Evolutionary conservation across 169 alveolate species (phyloP), one percentile per base, ranked within the genome.

Genomic region (Plasmodium knowlesi): DNA sequence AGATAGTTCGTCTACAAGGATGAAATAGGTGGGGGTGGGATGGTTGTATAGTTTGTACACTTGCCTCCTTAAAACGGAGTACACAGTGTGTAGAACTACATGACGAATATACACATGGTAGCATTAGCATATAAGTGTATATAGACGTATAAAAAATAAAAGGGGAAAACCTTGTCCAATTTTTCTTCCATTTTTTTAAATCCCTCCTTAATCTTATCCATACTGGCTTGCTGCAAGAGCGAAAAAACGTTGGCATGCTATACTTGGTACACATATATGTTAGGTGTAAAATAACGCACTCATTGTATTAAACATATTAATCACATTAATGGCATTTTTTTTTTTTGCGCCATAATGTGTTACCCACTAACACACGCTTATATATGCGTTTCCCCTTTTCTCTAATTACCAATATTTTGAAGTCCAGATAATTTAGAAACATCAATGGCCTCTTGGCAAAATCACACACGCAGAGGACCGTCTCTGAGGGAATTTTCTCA

Each of bases 401-500:
- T 71, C 32, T 22, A 34, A 22, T 81, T 76, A 92, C 93, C 84
- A 95, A 54, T 57, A 92, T 79, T 39, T 37, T 54, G 82, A 95
- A 93, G 78, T 95, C 97, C 72, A 92, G 93, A n/a, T 78, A 53
- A 57, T 92, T 73, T 34, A 95, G 83, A 83, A 92, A 95, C 97
- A 95, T 93, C 67, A 95, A 78, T 22, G 97, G 97, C 37, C 97
- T 82, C 54, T 86, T 83, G 25, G 96, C 97, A 92, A 81, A 84
- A 82, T 95, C 97, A 6, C 94, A 85, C 37, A 95, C 96, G 25
- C 97, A 95, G 71, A 95, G 83, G n/a, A 95, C 96, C 2, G 97
- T 86, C 41, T 76, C 95, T 19, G 94, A 57, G 25, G 94, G 90
- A 10, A 88, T 88, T 61, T 88, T 88, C n/a, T 88, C 94, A 53